Base-by-base conservation (phyloP, 371 early-diverging fungal genomes). In the Lichtheimia corymbifera region DNA sequence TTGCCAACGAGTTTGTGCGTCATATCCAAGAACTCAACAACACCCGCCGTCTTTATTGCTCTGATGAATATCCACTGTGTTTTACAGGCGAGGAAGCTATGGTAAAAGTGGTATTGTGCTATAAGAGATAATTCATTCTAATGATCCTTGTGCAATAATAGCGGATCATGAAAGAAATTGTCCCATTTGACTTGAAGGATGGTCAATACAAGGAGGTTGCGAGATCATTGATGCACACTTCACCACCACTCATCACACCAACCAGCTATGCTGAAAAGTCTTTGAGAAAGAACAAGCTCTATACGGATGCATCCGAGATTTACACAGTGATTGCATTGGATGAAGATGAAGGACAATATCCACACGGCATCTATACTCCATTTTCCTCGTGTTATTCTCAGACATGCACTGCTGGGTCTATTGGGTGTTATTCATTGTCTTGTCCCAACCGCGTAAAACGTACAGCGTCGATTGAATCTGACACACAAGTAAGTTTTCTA, bases 41-140 rank as follows among this genome's bases (percentile, higher is more conserved):
- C 17, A 65, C 55, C 14, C 63, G 79, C 51, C 64, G 60, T 18
- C 64, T 79, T 4, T 73, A 69, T 50, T 72, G 66, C 43, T 54
- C 79, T 5, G 68, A 55, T 5, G 76, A 76, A 61, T 73, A 79
- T 49, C 76, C 79, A 15, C 45, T 62, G 3, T 75, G 76, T 44
- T 79, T 79, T 53, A 73, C 50, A 30, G 76, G 79, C 28, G 71
- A 73, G 56, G 79, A 79, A 53, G 74, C 72, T 2, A 51, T 76
- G 57, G 79, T 75, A 67, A 35, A 35, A 62, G 62, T 43, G 5
- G 43, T 5, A 71, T 30, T 35, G 35, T 35, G 2, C 1, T 35
- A 35, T 35, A 35, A 35, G 9, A 9, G 11, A 2, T 11, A 0
- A 35, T 35, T 30, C 35, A 35, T 11, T 9, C 35, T 35, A 6